A percentile compares a stretch with the other conserved stretches of the same genome.
Conservation (phyloP, 805 yeast genomes). For the Pichia pseudocactophila region DNA sequence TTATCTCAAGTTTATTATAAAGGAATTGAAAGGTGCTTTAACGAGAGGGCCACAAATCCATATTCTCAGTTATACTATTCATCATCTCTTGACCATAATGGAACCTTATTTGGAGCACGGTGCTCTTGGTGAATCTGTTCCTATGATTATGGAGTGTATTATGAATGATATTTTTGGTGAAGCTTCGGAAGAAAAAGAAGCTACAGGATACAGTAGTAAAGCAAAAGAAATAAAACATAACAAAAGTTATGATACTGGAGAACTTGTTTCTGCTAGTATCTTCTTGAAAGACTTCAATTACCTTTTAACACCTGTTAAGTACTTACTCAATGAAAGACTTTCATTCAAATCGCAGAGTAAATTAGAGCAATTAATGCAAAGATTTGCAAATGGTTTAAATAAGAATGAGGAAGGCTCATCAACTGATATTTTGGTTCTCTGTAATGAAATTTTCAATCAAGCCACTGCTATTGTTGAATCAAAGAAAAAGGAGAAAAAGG, state of each 20-base stretch:
- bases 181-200: conserved; percentile 90
- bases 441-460: conserved; percentile 62
- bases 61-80: conserved; percentile 82
- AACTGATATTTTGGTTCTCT: conserved; percentile 53
- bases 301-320: conserved; percentile 61
- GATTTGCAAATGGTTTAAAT: conserved; percentile 71
- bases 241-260: conserved; percentile 83
- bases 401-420: conserved; percentile 53
- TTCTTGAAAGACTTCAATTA: conserved; percentile 45
- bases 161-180: conserved; percentile 93
- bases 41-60: conserved; percentile 90
- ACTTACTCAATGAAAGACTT: conserved; percentile 53
- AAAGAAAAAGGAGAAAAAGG: conserved; percentile 13
- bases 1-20: conserved; percentile 65
- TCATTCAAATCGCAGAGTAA: conserved; percentile 62
- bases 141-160: conserved; percentile 53
- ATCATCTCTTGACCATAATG: conserved; percentile 54
- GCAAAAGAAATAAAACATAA: conserved; percentile 88
- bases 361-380: conserved; percentile 67
- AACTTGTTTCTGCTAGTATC: conserved; percentile 60
- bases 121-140: conserved; percentile 60
- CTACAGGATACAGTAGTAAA: conserved; percentile 77
- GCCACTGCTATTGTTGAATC: conserved; percentile 29
- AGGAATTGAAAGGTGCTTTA: conserved; percentile 71
- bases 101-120: conserved; percentile 42